Base-by-base conservation (phyloP, 129 eudicot species). In the Apium graveolens region DNA sequence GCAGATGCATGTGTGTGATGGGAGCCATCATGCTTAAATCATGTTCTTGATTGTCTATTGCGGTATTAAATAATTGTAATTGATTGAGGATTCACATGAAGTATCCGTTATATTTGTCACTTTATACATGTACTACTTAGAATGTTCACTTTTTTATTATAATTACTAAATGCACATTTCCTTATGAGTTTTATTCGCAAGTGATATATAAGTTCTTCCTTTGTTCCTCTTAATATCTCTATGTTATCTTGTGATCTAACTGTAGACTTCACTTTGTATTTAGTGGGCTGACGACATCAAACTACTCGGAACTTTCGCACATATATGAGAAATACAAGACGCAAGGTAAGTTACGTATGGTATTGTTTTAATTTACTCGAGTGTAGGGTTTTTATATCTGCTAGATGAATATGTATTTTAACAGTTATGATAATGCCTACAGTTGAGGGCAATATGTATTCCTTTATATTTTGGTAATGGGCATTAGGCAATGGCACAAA, bases 261-360 rank as follows among this genome's bases (percentile, higher is more conserved):
- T 81, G 38, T 46, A 20, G 45, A 29, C 51, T 63, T 77, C 39
- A 76, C 81, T 78, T 76, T 82, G 57, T 71, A 75, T 86, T 46
- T 81, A 93, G 98, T 81, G 98, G 96, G 49, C 84, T 93, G 84
- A 93, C 98, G 16, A 70, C 91, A 80, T 91, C 98, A 34, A 93
- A 93, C 80, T 93, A 93, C 87, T 70, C 90, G 0, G 98, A 91
- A 87, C 98, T 93, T 70, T 75, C 97, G 39, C 90, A 93, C 35
- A 41, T 93, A 55, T 91, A 93, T 73, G 96, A 82, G 79, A 93
- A 93, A 83, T 93, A 93, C 88, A 93, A 88, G 87, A 74, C 93
- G 82, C 92, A 91, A 89, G 98, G 98, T 93, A 55, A 82, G 89
- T 46, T 60, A 68, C 24, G 27, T 44, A 74, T 74, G 76, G 6